Percentiles rank a stretch among this genome's conserved stretches.
These are phyloP conservation scores for Diplocarpon rosae DNA, from an alignment of 2,329 filamentous ascomycete genomes.

Conservation along the genomic window DNA sequence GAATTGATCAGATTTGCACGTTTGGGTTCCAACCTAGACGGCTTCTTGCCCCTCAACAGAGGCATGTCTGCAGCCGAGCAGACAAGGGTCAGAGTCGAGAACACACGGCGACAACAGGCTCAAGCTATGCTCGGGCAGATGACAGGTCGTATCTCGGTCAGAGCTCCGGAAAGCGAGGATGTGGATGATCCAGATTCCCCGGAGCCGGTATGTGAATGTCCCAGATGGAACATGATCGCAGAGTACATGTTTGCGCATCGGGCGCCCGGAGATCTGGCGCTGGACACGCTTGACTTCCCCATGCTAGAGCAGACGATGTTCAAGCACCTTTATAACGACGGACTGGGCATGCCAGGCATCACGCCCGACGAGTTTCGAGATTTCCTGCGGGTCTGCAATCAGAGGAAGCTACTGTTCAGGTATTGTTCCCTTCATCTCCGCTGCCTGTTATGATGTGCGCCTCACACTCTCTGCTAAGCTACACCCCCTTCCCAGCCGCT, in stretches of 20 bases:
- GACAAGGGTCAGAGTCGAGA: not conserved
- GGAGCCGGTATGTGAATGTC: not conserved
- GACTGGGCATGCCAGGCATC: not conserved
- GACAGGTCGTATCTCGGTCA: not conserved
- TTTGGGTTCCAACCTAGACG: not conserved
- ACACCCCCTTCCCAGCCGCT: conserved; percentile 1
- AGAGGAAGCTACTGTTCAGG: not conserved
- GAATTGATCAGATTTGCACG: not conserved
- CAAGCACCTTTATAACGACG: not conserved
- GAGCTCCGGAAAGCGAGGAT: not conserved
- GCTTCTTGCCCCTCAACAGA: not conserved
- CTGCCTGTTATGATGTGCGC: not conserved
- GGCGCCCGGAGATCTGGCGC: not conserved
- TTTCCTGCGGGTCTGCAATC: conserved; percentile 1
- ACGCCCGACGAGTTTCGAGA: not conserved
- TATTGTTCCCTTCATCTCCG: not conserved
- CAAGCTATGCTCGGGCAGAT: too few species aligned
- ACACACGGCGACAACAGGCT: not conserved
- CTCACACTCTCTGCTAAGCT: not conserved
- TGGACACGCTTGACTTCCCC: conserved; percentile 4
- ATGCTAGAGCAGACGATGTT: conserved; percentile 5
- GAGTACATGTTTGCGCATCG: conserved; percentile 1
- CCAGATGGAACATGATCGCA: conserved; percentile 1
- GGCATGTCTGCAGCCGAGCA: not conserved
- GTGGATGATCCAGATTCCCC: not conserved